A percentile compares a stretch with the other conserved stretches of the same genome.
These are phyloP conservation scores for Ensete glaucum DNA, from an alignment of 176 grass and related monocot species.

Conservation along the genomic window DNA sequence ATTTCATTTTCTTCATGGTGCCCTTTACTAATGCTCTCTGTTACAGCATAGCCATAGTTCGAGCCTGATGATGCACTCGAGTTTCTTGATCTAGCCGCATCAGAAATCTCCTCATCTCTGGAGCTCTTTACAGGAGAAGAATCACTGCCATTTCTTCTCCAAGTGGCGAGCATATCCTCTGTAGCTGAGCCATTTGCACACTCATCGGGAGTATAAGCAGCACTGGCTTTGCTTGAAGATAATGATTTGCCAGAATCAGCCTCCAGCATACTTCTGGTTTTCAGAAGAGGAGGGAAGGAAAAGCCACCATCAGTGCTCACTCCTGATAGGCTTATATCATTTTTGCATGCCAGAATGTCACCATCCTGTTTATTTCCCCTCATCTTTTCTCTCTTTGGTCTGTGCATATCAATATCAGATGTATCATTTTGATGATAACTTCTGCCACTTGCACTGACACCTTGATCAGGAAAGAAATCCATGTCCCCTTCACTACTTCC, in stretches of 20 bases:
- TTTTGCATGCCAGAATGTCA: slow-evolving; percentile 15
- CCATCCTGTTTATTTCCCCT: slow-evolving; percentile 43
- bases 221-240: slow-evolving; percentile 50
- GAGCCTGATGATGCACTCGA: slow-evolving; percentile 58
- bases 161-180: slow-evolving; percentile 78
- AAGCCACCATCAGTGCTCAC: slow-evolving; percentile 38
- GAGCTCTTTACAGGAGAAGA: slow-evolving; percentile 60
- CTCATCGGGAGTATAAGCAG: slow-evolving; percentile 41
- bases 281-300: slow-evolving; percentile 66
- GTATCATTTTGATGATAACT: slow-evolving; percentile 39
- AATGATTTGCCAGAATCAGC: slow-evolving; percentile 41
- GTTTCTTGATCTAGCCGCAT: slow-evolving; percentile 68
- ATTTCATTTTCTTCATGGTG: slow-evolving; percentile 54
- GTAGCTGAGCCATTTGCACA: slow-evolving; percentile 58
- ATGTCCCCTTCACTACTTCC: slow-evolving; percentile 15
- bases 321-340: slow-evolving; percentile 39
- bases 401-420: neutral
- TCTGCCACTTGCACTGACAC: slow-evolving; percentile 51
- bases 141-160: slow-evolving; percentile 80
- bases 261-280: slow-evolving; percentile 34
- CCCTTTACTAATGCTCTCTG: slow-evolving; percentile 49
- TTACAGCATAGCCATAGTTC: slow-evolving; percentile 53
- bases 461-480: slow-evolving; percentile 34
- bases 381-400: slow-evolving; percentile 10
- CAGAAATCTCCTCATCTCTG: slow-evolving; percentile 61